Evolutionary conservation across 495 filamentous ascomycete genomes (phyloP), one percentile per base, ranked within the genome.

Genomic region (Parmelia sp.): DNA sequence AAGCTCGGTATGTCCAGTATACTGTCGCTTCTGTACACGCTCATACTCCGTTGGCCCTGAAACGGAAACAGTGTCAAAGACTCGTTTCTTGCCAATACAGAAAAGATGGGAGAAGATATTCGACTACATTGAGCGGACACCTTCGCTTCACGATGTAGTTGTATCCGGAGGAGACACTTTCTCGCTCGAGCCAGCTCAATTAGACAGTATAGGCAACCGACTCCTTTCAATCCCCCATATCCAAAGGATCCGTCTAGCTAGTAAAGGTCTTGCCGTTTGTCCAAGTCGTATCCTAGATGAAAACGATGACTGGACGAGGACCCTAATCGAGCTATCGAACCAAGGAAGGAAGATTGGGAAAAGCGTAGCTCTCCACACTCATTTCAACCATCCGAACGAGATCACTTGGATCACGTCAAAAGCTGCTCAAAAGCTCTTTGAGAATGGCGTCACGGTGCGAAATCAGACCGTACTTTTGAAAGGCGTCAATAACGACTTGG

Each of bases 351-450:
- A 62, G 56, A 70, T 78, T 17, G 83, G 82, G 14, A 86, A 86
- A 68, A 74, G 78, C n/a, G 76, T 86, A 58, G 82, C 82, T 21
- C 66, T 83, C 59, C 84, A 86, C 65, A 87, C 84, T 0, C 84
- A 87, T 69, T 84, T 87, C 73, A 86, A 87, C 65, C 82, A 85
- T 61, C 78, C 80, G 17, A 75, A 76, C 58, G 84, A 87, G 70
- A 81, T 85, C 51, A 80, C 79, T 29, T 87, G 84, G 84, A 71
- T 86, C n/a, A 82, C 76, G 6, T 70, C 73, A 55, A 68, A 73
- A 58, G 84, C 84, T 9, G 76, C 77, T 27, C 78, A 77, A 58
- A 74, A 72, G 66, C 69, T 86, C 58, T 79, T 76, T 60, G 72
- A 76, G 65, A 72, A 74, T 15, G 82, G 82, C 25, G 74, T 87